Percentiles rank a stretch among this genome's conserved stretches.
phyloP scores from a whole-genome alignment of 2,329 filamentous ascomycete genomes.

The Apiospora arundinis region DNA sequence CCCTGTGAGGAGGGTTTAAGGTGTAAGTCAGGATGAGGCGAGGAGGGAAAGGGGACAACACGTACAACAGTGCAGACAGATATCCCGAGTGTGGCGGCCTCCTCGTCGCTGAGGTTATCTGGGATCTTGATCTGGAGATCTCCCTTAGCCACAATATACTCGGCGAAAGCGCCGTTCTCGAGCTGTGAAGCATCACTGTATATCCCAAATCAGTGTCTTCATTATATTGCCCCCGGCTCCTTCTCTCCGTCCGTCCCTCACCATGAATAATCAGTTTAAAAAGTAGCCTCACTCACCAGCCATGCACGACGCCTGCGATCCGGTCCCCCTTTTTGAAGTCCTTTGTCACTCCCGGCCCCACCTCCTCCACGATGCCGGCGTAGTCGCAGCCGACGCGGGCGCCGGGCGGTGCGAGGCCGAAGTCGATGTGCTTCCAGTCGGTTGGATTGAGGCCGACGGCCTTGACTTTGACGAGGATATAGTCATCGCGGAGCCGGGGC shows the following conservation, averaged over 20 bases:
- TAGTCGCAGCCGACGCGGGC: slow-evolving; percentile 51
- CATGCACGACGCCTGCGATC: slow-evolving; percentile 49
- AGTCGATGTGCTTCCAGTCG: slow-evolving; percentile 43
- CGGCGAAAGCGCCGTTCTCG: slow-evolving; percentile 52
- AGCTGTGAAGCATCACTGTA: slow-evolving; percentile 41
- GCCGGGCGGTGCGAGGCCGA: slow-evolving; percentile 25
- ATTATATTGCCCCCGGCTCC: background rate
- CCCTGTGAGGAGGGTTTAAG: slow-evolving; percentile 38
- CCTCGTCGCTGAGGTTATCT: slow-evolving; percentile 50
- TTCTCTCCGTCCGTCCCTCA: background rate
- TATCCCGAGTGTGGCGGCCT: slow-evolving; percentile 52
- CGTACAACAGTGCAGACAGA: slow-evolving; percentile 48
- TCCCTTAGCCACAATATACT: slow-evolving; percentile 46
- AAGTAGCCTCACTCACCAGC: slow-evolving; percentile 30
- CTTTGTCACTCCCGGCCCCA: slow-evolving; percentile 50
- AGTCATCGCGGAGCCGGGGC: slow-evolving; percentile 33
- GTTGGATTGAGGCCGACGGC: slow-evolving; percentile 44
- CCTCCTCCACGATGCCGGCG: slow-evolving; percentile 52
- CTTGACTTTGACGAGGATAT: slow-evolving; percentile 41
- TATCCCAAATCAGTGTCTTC: background rate
- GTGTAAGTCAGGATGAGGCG: background rate
- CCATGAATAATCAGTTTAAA: too few relatives aligned
- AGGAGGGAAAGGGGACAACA: background rate
- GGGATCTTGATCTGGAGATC: slow-evolving; percentile 52
- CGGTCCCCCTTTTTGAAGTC: slow-evolving; percentile 55